phyloP scores from a whole-genome alignment of 345 rosid species.

The Eucalyptus shirleyi region DNA sequence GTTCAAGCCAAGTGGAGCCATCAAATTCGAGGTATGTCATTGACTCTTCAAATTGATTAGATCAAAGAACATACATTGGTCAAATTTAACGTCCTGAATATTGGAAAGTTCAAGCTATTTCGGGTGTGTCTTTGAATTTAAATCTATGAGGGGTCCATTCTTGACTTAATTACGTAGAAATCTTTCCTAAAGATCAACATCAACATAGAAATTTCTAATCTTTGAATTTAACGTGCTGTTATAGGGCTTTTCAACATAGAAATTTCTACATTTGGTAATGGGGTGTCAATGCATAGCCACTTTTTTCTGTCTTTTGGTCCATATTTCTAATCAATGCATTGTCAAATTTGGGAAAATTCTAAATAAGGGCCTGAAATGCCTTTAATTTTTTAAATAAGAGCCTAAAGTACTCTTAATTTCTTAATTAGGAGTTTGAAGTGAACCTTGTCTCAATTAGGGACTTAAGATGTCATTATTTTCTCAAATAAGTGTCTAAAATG shows the following conservation, averaged over 20 bases:
- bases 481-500: rapidly evolving
- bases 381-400: too few relatives aligned
- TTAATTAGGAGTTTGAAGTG: rapidly evolving
- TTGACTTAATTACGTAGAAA: not conserved
- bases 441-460: too few relatives aligned
- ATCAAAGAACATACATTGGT: not conserved
- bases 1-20: slow-evolving; percentile 49
- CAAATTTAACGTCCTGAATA: not conserved
- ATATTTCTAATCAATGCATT: not conserved
- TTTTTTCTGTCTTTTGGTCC: not conserved
- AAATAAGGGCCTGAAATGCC: rapidly evolving
- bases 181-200: not conserved
- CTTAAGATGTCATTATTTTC: too few relatives aligned
- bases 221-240: not conserved
- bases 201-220: not conserved
- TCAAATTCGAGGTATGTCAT: slow-evolving; percentile 44
- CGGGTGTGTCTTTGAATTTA: not conserved
- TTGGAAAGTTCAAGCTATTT: not conserved
- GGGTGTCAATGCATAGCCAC: not conserved
- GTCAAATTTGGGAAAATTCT: too few relatives aligned
- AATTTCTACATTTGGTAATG: not conserved
- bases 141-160: not conserved
- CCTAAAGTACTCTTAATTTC: too few relatives aligned
- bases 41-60: not conserved
- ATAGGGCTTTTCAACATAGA: not conserved